Base-by-base conservation (phyloP, 805 yeast genomes). In the Clavispora carvajalis region DNA sequence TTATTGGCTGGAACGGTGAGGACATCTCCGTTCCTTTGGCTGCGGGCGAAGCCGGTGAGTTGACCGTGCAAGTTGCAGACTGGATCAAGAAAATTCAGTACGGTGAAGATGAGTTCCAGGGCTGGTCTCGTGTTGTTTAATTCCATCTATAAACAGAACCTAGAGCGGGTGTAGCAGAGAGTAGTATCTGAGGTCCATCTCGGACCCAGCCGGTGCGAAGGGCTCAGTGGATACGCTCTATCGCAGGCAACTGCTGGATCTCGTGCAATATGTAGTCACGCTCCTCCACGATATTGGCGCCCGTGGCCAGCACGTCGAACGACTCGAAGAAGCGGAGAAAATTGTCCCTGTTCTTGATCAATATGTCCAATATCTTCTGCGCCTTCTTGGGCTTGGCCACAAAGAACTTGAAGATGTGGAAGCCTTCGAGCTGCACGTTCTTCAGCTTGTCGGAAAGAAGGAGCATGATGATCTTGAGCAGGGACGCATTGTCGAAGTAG, bases 321-420 rank as follows among this genome's bases (percentile, higher is more conserved):
- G 71, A 74, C 35, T 76, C 74, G 44, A 91, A 73, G 56, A 86
- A 88, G 23, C 71, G 69, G 28, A 90, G 60, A 46, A 91, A 73
- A 54, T 85, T 86, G 30, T 79, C 84, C 54, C 88, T 79, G 61
- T 93, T 93, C 57, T 90, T 89, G 34, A 81, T 77, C 49, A 93
- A 69, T 16, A 91, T 85, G 60, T 91, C 96, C 39, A 76, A 65
- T 2, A 93, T 80, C 7, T 82, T 79, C 58, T 82, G 88, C 2
- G 88, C 73, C 59, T 90, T 90, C 47, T 83, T 80, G 5, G 99
- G 99, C 61, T 93, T 93, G 4, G 96, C 98, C n/a, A 89, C 89
- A 62, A 93, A 88, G 29, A 90, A 85, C 64, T 91, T 93, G 68
- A 93, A 91, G 28, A 91, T 83, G 49, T 93, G 90, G 57, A 93